Evolutionary conservation across 2,329 filamentous ascomycete species (phyloP).

Genomic region (Orbilia quercus): DNA sequence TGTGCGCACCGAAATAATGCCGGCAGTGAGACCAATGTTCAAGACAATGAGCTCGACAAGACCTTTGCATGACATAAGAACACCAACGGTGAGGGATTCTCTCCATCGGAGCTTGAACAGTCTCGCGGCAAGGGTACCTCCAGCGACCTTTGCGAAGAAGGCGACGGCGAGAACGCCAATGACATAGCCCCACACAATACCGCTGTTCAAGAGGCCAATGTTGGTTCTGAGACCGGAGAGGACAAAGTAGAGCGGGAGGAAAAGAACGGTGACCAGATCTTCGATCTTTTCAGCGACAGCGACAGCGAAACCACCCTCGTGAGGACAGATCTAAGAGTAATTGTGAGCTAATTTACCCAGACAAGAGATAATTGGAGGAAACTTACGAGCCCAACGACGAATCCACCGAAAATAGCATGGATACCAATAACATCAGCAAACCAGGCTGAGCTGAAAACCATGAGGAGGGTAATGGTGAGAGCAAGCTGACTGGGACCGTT

Average conservation of each 20-base stretch:
- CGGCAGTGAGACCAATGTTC: slow-evolving; percentile 84
- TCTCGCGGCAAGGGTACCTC: slow-evolving; percentile 81
- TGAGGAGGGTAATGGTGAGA: slow-evolving; percentile 81
- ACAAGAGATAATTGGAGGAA: not conserved
- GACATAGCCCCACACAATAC: slow-evolving; percentile 89
- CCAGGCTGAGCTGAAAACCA: slow-evolving; percentile 82
- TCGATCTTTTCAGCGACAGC: slow-evolving; percentile 94
- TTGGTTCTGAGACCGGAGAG: slow-evolving; percentile 90
- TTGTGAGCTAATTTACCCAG: not conserved
- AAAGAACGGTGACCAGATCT: slow-evolving; percentile 84
- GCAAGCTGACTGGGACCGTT: slow-evolving; percentile 89
- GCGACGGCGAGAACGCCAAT: slow-evolving; percentile 83
- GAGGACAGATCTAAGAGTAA: slow-evolving; percentile 76
- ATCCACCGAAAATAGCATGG: slow-evolving; percentile 93
- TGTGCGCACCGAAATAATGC: slow-evolving; percentile 80
- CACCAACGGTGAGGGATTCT: slow-evolving; percentile 87
- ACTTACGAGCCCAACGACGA: slow-evolving; percentile 77
- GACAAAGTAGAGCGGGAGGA: slow-evolving; percentile 92
- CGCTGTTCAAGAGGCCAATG: slow-evolving; percentile 81
- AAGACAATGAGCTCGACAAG: slow-evolving; percentile 94
- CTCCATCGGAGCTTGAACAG: slow-evolving; percentile 84
- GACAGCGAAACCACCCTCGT: slow-evolving; percentile 89
- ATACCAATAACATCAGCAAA: slow-evolving; percentile 92
- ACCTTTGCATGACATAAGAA: slow-evolving; percentile 96
- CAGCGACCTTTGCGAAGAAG: slow-evolving; percentile 84